These are phyloP conservation scores for Hypoxylon sp. DNA, from an alignment of 2,329 filamentous ascomycete species.

Conservation along the genomic window DNA sequence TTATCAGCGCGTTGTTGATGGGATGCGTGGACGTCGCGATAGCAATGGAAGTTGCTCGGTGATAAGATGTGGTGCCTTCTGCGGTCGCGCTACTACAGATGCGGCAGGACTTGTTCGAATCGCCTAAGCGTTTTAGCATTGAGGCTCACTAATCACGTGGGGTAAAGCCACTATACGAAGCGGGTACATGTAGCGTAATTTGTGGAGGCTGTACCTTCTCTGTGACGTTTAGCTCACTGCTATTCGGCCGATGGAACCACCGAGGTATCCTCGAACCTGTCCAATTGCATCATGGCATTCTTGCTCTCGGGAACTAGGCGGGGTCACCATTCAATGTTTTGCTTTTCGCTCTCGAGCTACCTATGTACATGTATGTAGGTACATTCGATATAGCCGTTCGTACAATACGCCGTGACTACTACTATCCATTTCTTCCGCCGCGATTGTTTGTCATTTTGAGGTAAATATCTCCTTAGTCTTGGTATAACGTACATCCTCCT, in stretches of 20 bases:
- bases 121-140: neutral
- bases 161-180: neutral
- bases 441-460: constrained; percentile 13
- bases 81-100: neutral
- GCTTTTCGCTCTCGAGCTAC: constrained; percentile 12
- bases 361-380: constrained; percentile 3
- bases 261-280: constrained; percentile 28
- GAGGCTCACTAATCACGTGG: constrained; percentile 8
- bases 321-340: constrained; percentile 33
- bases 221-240: neutral
- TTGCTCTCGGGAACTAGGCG: constrained; percentile 12
- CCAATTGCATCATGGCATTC: constrained; percentile 42
- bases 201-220: too few species aligned
- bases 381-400: constrained; percentile 1
- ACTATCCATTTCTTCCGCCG: constrained; percentile 11
- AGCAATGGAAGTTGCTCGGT: neutral
- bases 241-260: constrained; percentile 43
- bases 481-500: neutral
- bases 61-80: neutral
- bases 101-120: neutral
- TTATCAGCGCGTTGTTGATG: neutral
- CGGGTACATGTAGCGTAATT: neutral
- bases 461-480: constrained; percentile 11
- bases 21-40: neutral
- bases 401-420: constrained; percentile 23